Conservation (phyloP, 805 yeast species). For the Clavispora fructus region DNA sequence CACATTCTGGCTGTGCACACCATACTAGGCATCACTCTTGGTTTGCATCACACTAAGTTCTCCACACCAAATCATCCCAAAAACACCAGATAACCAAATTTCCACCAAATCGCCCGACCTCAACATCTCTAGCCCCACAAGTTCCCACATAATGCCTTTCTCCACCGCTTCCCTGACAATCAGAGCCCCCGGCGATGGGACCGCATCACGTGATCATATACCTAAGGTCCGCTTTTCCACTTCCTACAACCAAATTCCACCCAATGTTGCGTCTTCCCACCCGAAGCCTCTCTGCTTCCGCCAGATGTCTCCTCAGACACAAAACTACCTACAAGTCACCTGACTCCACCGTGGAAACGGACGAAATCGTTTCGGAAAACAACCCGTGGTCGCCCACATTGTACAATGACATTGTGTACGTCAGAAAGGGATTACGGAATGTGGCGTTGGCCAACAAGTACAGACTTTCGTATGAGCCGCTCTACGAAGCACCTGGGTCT, state of each 20-base stretch:
- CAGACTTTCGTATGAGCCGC: conserved; percentile 54
- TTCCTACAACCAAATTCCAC: not conserved
- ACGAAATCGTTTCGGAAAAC: conserved; percentile 36
- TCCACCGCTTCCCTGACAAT: too few relatives aligned
- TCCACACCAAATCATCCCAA: too few relatives aligned
- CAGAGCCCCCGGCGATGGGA: too few relatives aligned
- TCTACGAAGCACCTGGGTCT: conserved; percentile 60
- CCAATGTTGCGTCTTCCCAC: not conserved
- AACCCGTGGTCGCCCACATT: conserved; percentile 44
- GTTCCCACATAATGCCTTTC: too few relatives aligned
- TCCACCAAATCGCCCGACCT: too few relatives aligned
- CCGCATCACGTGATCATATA: not conserved
- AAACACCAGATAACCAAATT: too few relatives aligned
- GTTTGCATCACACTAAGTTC: too few relatives aligned
- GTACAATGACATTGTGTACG: conserved; percentile 38
- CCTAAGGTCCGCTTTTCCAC: not conserved
- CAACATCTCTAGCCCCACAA: too few relatives aligned
- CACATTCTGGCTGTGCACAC: too few relatives aligned
- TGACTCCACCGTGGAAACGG: conserved; percentile 36
- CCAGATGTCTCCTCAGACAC: conserved; percentile 9
- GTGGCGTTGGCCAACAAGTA: conserved; percentile 47
- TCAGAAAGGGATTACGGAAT: conserved; percentile 32
- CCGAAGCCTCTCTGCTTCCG: conserved; percentile 5
- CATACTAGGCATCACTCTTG: too few relatives aligned
- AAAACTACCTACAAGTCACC: conserved; percentile 16